A percentile compares a stretch with the other conserved stretches of the same genome.
Conservation (phyloP, 1,139 yeast genomes). For the Hemisphaericaspora xylofermentans region DNA sequence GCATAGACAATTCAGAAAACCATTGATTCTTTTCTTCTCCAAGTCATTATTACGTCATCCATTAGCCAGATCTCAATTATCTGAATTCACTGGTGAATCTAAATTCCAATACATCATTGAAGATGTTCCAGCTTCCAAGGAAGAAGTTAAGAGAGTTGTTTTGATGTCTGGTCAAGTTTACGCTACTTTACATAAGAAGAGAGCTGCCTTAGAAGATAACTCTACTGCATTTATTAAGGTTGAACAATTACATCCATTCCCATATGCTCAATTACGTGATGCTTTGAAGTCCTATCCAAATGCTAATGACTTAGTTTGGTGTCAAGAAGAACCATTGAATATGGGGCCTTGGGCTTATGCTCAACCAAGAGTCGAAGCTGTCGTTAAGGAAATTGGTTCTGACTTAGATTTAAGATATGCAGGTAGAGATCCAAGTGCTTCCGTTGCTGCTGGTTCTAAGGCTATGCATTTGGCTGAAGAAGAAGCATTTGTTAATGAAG, state of each 20-base stretch:
- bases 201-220: conserved; percentile 72
- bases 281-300: conserved; percentile 77
- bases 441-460: conserved; percentile 98
- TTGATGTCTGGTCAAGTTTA: conserved; percentile 91
- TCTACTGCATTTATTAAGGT: conserved; percentile 85
- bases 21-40: conserved; percentile 84
- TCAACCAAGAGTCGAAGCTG: conserved; percentile 78
- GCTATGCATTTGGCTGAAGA: conserved; percentile 86
- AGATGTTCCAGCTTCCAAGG: conserved; percentile 77
- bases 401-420: conserved; percentile 72
- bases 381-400: conserved; percentile 69
- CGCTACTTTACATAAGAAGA: conserved; percentile 87
- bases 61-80: conserved; percentile 81
- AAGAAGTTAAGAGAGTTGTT: conserved; percentile 85
- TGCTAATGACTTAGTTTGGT: conserved; percentile 87
- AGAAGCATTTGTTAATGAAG: conserved; percentile 79
- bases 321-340: conserved; percentile 99
- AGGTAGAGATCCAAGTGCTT: conserved; percentile 97
- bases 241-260: conserved; percentile 99
- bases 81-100: conserved; percentile 88
- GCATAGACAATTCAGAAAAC: conserved; percentile 99
- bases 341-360: conserved; percentile 88
- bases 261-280: conserved; percentile 90
- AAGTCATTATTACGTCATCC: conserved; percentile 97
- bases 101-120: conserved; percentile 96